Evolutionary conservation across 2,329 filamentous ascomycete genomes (phyloP), one percentile per base, ranked within the genome.

Genomic region (Zasmidium angulare): DNA sequence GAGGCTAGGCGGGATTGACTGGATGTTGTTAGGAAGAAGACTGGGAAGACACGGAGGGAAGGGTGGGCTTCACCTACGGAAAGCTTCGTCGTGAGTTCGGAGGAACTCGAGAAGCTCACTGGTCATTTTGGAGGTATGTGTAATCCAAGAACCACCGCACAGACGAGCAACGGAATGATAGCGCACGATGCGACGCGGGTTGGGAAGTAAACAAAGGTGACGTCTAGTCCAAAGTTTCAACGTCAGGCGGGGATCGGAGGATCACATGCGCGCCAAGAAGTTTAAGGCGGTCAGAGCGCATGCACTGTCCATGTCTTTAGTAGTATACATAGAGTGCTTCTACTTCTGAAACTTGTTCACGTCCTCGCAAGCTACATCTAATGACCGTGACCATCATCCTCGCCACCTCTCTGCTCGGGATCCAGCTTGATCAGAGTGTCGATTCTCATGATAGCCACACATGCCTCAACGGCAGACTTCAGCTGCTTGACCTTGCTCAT

Each of bases 371-470:
- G 36, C n/a, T 26, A 50, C 51, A 53, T 53, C 31, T 40, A 70
- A 51, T 75, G 73, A 47, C 73, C 76, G 71, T 77, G 76, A 51
- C 74, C 73, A 66, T 70, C 92, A 71, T 95, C 90, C 78, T 96
- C 89, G 67, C 86, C 86, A 2, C 77, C 84, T 72, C 84, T 83
- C 81, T 88, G 85, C 81, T 97, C 92, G 19, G 93, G 93, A 82
- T 99, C 95, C 77, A 99, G 81, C 82, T 96, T 96, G 80, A 99
- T 98, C 78, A 99, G 83, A 66, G 95, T 98, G 81, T 99, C 95
- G 75, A 99, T 99, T 72, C 95, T 86, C 95, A 99, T 98, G 76
- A 99, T 98, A 73, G 92, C 90, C 77, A 99, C 96, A 78, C 95
- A 98, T 56, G 95, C 95, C 81, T 99, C 95, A 52, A 99, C 95